Conservation (phyloP, 176 grass and related monocot genomes). For the Metroxylon sagu region DNA sequence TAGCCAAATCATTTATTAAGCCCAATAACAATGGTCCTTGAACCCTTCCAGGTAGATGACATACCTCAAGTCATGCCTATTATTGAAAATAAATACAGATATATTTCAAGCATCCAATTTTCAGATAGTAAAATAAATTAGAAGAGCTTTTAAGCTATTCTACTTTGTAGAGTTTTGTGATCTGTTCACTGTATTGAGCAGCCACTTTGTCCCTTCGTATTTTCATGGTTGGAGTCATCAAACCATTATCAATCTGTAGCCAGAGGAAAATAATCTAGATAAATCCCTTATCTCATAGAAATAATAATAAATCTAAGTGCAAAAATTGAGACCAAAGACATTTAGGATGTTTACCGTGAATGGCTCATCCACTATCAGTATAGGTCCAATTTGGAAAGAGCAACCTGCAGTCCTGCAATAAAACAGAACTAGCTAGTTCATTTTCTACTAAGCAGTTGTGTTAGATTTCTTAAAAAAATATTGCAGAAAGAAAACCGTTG, state of each 20-base stretch:
- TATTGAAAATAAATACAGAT: too few species aligned
- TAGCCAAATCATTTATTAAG: too few species aligned
- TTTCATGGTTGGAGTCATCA: slow-evolving; percentile 98
- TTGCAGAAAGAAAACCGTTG: too few species aligned
- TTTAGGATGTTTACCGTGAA: slow-evolving; percentile 44
- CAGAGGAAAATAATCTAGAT: background rate
- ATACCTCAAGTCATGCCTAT: too few species aligned
- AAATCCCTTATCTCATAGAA: background rate
- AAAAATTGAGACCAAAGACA: background rate
- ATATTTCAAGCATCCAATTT: too few species aligned
- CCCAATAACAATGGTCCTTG: too few species aligned
- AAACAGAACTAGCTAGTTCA: slow-evolving; percentile 11
- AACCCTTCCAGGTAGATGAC: too few species aligned
- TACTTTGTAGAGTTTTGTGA: slow-evolving; percentile 50
- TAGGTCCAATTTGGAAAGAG: slow-evolving; percentile 67
- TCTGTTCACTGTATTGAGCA: slow-evolving; percentile 46
- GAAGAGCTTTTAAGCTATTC: background rate
- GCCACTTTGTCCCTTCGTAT: slow-evolving; percentile 61
- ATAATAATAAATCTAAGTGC: background rate
- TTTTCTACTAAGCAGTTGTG: too few species aligned
- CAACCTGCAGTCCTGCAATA: slow-evolving; percentile 47
- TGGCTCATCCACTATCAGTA: slow-evolving; percentile 60
- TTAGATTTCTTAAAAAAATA: too few species aligned
- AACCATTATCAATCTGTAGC: slow-evolving; percentile 71
- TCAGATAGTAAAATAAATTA: too few species aligned